Evolutionary conservation across 208 protist genomes (phyloP), one percentile per base, ranked within the genome.

Genomic region (Wallacemonas rigidus): DNA sequence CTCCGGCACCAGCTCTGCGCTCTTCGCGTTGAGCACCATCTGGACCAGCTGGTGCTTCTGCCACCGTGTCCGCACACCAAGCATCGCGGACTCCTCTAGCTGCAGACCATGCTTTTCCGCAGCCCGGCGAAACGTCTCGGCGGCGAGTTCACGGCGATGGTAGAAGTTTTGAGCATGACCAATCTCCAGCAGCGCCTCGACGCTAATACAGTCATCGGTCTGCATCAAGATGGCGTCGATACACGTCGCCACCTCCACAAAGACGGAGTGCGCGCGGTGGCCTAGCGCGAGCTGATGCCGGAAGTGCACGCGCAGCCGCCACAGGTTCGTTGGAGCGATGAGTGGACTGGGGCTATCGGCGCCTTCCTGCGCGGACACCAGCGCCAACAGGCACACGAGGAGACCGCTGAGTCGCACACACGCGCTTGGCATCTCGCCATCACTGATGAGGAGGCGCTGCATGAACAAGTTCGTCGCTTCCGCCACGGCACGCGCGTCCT

Each of bases 1-100:
- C 35, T 51, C 62, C 35, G 88, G 84, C 36, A 84, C 67, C 3
- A 77, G 50, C 9, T 72, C 65, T 6, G 51, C 44, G 69, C 90
- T 91, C 26, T 70, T 44, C 9, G 92, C 95, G 56, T 94, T 81
- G 39, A 97, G 55, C 5, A 97, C 71, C 73, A 94, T 86, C 73
- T 97, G 93, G 56, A 95, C 85, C 6, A 88, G 72, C 69, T 96
- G 77, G 55, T 94, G 89, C 67, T 88, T 74, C 86, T 98, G 95
- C 87, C 90, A 97, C 8, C 94, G 91, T 14, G 95, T 98, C 17
- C 93, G 88, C 58, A 97, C 91, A 9, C 95, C 95, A 38, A 97
- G 40, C 77, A 96, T 90, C 9, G 89, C 77, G 2, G 81, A 81
- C 78, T 97, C 88, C 67, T 94, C 80, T n/a, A 93, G 7, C 15